Evolutionary conservation across 176 grass and related monocot genomes (phyloP).

Genomic region (Elymus sibiricus): DNA sequence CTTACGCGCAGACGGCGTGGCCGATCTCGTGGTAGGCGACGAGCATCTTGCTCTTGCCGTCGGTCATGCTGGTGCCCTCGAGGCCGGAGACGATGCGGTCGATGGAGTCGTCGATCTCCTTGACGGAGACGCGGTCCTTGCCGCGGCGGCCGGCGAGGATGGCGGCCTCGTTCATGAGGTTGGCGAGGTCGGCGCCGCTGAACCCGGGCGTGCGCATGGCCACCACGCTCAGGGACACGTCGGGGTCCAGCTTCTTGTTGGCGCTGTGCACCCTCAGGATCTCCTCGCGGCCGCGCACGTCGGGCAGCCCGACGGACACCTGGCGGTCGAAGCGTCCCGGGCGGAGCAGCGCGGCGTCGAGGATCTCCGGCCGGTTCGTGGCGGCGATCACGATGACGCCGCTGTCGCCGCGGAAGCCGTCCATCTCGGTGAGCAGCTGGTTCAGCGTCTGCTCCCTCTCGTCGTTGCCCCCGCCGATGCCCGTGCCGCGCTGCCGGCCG

Average conservation of each 20-base stretch:
- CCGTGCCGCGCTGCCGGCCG: slow-evolving; percentile 57
- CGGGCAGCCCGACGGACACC: slow-evolving; percentile 67
- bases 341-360: slow-evolving; percentile 73
- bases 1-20: slow-evolving; percentile 84
- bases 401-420: slow-evolving; percentile 61
- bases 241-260: slow-evolving; percentile 71
- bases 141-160: slow-evolving; percentile 77
- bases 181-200: slow-evolving; percentile 80
- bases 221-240: slow-evolving; percentile 57
- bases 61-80: slow-evolving; percentile 80
- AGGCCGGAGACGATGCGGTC: slow-evolving; percentile 75
- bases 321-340: slow-evolving; percentile 65
- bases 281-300: slow-evolving; percentile 80
- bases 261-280: slow-evolving; percentile 61
- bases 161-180: slow-evolving; percentile 92
- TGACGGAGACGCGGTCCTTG: slow-evolving; percentile 52
- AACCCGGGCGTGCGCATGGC: slow-evolving; percentile 88
- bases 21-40: slow-evolving; percentile 92
- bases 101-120: slow-evolving; percentile 83
- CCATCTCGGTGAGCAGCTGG: slow-evolving; percentile 84
- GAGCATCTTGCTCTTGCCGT: slow-evolving; percentile 73
- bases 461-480: slow-evolving; percentile 69
- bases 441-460: slow-evolving; percentile 88
- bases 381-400: slow-evolving; percentile 75
- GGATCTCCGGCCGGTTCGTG: slow-evolving; percentile 71